Conservation (phyloP, 202 grass and related monocot genomes). For the Dendrocalamus latiflorus region DNA sequence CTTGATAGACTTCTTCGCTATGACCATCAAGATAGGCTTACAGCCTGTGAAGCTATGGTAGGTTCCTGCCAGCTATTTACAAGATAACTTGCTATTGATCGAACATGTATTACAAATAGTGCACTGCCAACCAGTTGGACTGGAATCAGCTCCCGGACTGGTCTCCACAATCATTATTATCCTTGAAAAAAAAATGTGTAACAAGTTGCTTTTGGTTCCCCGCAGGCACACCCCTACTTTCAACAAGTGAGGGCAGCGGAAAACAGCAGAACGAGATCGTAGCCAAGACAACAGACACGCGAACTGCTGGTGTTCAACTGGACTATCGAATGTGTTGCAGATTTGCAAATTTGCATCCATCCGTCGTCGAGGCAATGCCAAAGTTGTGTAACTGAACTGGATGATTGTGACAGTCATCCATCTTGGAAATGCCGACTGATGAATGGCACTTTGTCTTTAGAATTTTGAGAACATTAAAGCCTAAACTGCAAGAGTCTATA, state of each 20-base stretch:
- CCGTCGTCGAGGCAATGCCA: too few relatives aligned
- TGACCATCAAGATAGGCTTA: slow-evolving; percentile 69
- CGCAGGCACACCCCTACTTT: slow-evolving; percentile 64
- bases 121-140: background rate
- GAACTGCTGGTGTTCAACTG: too few relatives aligned
- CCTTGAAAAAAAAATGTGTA: slow-evolving; percentile 2
- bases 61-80: background rate
- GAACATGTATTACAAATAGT: background rate
- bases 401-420: background rate
- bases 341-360: too few relatives aligned
- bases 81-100: background rate
- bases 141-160: background rate
- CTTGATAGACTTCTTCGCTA: slow-evolving; percentile 68
- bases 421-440: background rate
- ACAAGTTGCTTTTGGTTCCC: background rate
- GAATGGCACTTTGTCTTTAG: background rate
- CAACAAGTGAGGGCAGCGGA: slow-evolving; percentile 67
- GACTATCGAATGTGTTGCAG: too few relatives aligned
- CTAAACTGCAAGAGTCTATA: background rate
- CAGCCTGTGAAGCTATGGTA: slow-evolving; percentile 63
- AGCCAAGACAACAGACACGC: slow-evolving; percentile 1
- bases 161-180: background rate
- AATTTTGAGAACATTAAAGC: background rate
- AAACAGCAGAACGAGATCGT: slow-evolving; percentile 43
- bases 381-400: background rate